phyloP scores from a whole-genome alignment of 1,139 yeast species.

The Kodamaea alishanica region DNA sequence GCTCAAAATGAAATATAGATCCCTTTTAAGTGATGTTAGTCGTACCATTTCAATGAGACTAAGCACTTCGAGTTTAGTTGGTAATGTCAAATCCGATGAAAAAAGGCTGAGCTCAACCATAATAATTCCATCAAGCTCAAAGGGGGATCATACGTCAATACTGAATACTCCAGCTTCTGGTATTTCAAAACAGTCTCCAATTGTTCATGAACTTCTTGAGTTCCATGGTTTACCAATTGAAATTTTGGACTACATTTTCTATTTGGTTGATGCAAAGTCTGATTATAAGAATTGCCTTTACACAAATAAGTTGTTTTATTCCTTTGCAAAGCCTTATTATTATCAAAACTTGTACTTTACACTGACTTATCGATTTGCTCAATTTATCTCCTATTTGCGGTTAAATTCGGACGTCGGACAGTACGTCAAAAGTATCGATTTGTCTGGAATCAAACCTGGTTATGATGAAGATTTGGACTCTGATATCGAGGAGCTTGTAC shows the following conservation, averaged over 20 bases:
- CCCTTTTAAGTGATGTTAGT: constrained; percentile 40
- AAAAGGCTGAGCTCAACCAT: no score
- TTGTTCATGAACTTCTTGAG: constrained; percentile 10
- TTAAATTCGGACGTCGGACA: constrained; percentile 53
- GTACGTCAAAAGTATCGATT: constrained; percentile 52
- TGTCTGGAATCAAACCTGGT: constrained; percentile 49
- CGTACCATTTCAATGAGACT: constrained; percentile 22
- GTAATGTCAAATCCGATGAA: neutral
- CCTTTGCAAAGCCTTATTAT: constrained; percentile 49
- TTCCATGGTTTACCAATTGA: constrained; percentile 33
- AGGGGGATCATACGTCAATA: constrained; percentile 2
- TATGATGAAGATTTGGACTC: constrained; percentile 32
- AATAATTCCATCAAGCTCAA: constrained; percentile 1
- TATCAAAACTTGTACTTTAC: constrained; percentile 54
- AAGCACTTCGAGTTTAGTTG: constrained; percentile 16
- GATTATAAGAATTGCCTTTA: constrained; percentile 41
- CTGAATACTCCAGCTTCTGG: constrained; percentile 2
- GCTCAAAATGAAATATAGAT: constrained; percentile 44
- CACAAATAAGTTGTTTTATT: constrained; percentile 49
- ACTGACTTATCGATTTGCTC: constrained; percentile 74
- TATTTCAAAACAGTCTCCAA: constrained; percentile 1
- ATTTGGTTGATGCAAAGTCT: constrained; percentile 23
- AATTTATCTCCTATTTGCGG: constrained; percentile 63
- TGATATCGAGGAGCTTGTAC: neutral
- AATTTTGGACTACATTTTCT: constrained; percentile 32